phyloP scores from a whole-genome alignment of 2,329 filamentous ascomycete species.

The Ophidiomyces ophidiicola region DNA sequence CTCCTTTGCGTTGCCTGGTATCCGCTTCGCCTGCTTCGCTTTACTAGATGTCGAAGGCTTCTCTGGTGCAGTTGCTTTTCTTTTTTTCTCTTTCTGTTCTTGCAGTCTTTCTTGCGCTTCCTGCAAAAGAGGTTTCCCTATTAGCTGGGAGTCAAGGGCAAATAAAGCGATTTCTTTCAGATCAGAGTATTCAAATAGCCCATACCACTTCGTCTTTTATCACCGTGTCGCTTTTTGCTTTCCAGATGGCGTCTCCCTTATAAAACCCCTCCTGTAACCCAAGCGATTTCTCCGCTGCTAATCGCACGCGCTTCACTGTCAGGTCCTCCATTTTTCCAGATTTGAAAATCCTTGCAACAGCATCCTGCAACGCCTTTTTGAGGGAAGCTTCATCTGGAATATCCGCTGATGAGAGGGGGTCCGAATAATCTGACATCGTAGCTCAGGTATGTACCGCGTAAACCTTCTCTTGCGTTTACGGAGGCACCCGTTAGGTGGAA shows the following conservation, averaged over 20 bases:
- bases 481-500: background rate
- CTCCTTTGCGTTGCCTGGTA: no score
- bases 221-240: conserved; percentile 40
- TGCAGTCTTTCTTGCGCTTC: conserved; percentile 23
- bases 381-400: conserved; percentile 25
- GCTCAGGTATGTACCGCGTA: background rate
- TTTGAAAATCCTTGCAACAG: conserved; percentile 27
- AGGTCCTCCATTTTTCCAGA: conserved; percentile 39
- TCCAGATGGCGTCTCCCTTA: conserved; percentile 44
- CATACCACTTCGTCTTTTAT: conserved; percentile 43
- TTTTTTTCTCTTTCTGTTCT: conserved; percentile 11
- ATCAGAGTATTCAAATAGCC: background rate
- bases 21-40: no score
- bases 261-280: conserved; percentile 44
- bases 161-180: background rate
- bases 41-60: no score
- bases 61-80: conserved; percentile 3
- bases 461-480: background rate
- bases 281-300: conserved; percentile 41
- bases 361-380: conserved; percentile 30
- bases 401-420: conserved; percentile 17
- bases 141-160: background rate
- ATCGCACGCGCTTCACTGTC: conserved; percentile 46
- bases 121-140: conserved; percentile 16
- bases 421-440: conserved; percentile 23